Evolutionary conservation across 768 basidiomycete species (phyloP), one percentile per base, ranked within the genome.

Genomic region (Holtermannia corniformis): DNA sequence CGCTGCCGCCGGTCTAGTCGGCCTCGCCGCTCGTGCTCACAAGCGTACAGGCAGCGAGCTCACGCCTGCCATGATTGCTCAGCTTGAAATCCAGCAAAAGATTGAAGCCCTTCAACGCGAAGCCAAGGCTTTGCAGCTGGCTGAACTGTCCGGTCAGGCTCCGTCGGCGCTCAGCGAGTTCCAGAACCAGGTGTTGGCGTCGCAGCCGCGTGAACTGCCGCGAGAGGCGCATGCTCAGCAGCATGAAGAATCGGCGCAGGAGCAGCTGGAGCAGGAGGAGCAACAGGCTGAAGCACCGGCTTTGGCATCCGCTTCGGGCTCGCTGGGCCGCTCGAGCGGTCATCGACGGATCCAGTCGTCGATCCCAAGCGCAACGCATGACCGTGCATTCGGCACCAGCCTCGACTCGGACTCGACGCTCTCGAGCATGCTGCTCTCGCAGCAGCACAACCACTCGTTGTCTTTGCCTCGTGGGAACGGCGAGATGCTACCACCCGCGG

Each of bases 21-120:
- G 67, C 2, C 59, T 73, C 10, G 72, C 72, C 5, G 72, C 72
- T 27, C 56, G 67, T 37, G 67, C 72, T 3, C 73, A 72, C 50
- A 63, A 70, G 47, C 52, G 72, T 44, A 72, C 70, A 50, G 70
- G 72, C 22, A 83, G 82, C 48, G 89, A 93, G 68, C 81, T 91
- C 54, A 71, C 61, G 7, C 57, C 66, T 3, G 63, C 59, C 52
- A 91, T 96, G 88, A 89, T 89, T 4, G 90, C 96, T 73, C 93
- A 96, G 64, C 61, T 70, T 26, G 62, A 62, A 16, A 50, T 74
- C 10, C 73, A 74, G 52, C 58, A 62, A 23, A 64, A 72, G 55
- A 74, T 74, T 37, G 73, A 74, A 44, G 67, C 68, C 5, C 59
- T 74, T 1, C 71, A 72, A 45, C 67, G 65, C 3, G 70, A 71